Conservation (phyloP, 805 yeast species). For the Ascoidea tarda region DNA sequence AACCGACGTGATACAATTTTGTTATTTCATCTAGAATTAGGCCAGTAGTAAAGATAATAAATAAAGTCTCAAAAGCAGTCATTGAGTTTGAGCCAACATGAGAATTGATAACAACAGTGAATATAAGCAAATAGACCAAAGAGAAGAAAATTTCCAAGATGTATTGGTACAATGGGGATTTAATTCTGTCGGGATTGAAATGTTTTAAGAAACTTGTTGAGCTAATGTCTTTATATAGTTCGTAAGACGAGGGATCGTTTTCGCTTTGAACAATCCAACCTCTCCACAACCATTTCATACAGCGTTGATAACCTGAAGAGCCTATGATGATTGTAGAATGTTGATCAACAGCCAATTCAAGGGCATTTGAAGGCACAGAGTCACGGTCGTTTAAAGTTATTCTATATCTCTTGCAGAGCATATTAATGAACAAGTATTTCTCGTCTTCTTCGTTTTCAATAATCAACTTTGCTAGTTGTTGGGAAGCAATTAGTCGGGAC, state of each 20-base stretch:
- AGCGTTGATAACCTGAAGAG: conserved; percentile 71
- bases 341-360: conserved; percentile 78
- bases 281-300: conserved; percentile 83
- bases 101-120: conserved; percentile 33
- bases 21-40: conserved; percentile 51
- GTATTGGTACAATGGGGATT: conserved; percentile 77
- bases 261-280: conserved; percentile 83
- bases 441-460: conserved; percentile 46
- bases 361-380: conserved; percentile 52
- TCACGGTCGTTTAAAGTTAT: conserved; percentile 51
- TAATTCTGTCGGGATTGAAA: conserved; percentile 71
- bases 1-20: conserved; percentile 69
- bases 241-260: conserved; percentile 54
- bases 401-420: conserved; percentile 65
- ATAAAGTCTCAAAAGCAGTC: conserved; percentile 36
- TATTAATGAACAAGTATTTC: conserved; percentile 53
- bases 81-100: conserved; percentile 13
- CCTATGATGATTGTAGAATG: conserved; percentile 69
- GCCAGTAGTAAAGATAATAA: conserved; percentile 55
- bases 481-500: conserved; percentile 56
- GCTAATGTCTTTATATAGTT: conserved; percentile 44
- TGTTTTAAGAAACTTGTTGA: conserved; percentile 43
- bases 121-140: conserved; percentile 44
- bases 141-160: conserved; percentile 55
- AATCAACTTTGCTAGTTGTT: conserved; percentile 52